phyloP scores from a whole-genome alignment of 371 early-diverging fungal species.

The Circinella minor region DNA sequence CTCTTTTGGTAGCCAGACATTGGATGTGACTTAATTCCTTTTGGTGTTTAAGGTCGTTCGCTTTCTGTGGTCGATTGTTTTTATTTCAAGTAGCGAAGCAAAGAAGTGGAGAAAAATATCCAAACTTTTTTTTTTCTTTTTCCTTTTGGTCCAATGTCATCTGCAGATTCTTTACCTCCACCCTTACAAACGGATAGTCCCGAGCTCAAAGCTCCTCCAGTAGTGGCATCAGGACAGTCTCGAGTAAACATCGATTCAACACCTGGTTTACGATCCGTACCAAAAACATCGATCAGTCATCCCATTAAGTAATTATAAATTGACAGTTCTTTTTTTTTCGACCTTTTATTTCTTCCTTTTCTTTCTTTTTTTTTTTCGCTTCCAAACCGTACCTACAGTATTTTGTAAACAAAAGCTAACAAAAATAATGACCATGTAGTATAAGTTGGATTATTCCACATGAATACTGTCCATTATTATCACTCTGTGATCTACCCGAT shows the following conservation, averaged over 20 bases:
- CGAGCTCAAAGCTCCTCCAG: conserved; percentile 9
- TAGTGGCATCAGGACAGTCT: not conserved
- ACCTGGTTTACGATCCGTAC: conserved; percentile 15
- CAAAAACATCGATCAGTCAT: conserved; percentile 61
- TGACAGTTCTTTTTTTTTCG: too few relatives aligned
- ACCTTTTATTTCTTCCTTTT: too few relatives aligned
- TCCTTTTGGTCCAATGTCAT: conserved; percentile 15
- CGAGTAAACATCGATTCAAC: not conserved
- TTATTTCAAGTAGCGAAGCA: not conserved
- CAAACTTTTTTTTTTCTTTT: not conserved
- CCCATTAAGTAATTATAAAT: conserved; percentile 53
- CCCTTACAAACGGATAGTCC: conserved; percentile 10
- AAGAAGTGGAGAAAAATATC: too few relatives aligned
- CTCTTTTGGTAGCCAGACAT: too few relatives aligned
- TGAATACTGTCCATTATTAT: conserved; percentile 42
- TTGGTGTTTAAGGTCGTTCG: too few relatives aligned
- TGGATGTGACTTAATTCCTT: too few relatives aligned
- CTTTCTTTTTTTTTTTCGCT: too few relatives aligned
- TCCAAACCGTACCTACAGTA: too few relatives aligned
- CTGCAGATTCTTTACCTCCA: conserved; percentile 18
- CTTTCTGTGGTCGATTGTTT: not conserved
- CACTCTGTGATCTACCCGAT: conserved; percentile 36
- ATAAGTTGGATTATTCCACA: conserved; percentile 64
- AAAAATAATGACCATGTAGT: conserved; percentile 16
- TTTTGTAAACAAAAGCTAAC: not conserved